A percentile compares a stretch with the other conserved stretches of the same genome.
Evolutionary conservation across 257 asterid species (phyloP).

Genomic region (Solanum tarijense): DNA sequence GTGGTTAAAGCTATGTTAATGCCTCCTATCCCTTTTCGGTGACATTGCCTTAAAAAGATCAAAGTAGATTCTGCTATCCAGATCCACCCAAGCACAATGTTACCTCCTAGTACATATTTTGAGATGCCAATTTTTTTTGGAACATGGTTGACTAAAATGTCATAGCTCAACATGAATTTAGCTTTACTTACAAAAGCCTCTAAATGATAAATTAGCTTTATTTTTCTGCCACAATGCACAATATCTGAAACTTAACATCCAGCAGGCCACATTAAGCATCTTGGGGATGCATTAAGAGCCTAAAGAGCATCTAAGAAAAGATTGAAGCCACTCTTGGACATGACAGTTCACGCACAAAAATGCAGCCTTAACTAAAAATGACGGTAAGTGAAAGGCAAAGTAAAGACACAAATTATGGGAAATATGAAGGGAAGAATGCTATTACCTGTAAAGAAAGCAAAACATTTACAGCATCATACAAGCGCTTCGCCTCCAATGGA

Average conservation of each 20-base stretch:
- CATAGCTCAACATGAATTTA: background rate
- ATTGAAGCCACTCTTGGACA: background rate
- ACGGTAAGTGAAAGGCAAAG: background rate
- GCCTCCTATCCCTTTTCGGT: background rate
- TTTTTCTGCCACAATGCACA: background rate
- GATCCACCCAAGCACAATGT: background rate
- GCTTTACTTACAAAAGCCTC: background rate
- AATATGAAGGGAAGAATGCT: background rate
- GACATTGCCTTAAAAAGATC: background rate
- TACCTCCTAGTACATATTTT: background rate
- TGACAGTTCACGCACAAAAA: background rate
- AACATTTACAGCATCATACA: conserved; percentile 87
- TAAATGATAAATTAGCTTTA: background rate
- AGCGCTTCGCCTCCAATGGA: conserved; percentile 48
- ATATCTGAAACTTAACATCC: background rate
- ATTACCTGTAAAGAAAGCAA: conserved; percentile 84
- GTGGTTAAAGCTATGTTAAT: background rate
- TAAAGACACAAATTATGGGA: background rate
- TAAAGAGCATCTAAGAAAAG: background rate
- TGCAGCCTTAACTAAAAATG: background rate
- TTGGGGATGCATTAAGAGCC: background rate
- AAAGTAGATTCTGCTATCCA: background rate
- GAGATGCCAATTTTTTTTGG: background rate
- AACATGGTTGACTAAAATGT: background rate
- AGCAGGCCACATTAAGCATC: background rate